Conservation (phyloP, 768 basidiomycete species). For the Trametes cinnabarina region DNA sequence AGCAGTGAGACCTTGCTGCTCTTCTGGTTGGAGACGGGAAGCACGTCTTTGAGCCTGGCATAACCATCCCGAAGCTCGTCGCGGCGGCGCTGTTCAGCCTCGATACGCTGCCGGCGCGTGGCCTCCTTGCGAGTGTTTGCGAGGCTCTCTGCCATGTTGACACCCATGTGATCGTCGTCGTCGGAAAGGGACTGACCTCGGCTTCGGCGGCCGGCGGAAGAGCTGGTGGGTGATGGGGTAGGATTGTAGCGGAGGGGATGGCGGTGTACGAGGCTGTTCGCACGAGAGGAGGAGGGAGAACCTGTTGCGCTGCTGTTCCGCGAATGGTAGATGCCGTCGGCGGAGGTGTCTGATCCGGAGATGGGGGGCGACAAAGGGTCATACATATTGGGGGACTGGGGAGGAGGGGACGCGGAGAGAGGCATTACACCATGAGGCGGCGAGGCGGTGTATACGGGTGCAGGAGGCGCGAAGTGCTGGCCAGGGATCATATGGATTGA, state of each 20-base stretch:
- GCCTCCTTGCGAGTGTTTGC: conserved; percentile 82
- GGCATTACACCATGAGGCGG: conserved; percentile 67
- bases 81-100: conserved; percentile 85
- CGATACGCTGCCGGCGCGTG: conserved; percentile 78
- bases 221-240: conserved; percentile 75
- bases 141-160: conserved; percentile 64
- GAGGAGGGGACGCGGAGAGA: conserved; percentile 58
- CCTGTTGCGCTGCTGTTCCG: conserved; percentile 72
- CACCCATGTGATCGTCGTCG: conserved; percentile 67
- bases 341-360: conserved; percentile 88
- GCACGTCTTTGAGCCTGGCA: conserved; percentile 80
- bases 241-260: conserved; percentile 71
- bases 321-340: conserved; percentile 78
- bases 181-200: conserved; percentile 67
- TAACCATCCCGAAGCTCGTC: conserved; percentile 91
- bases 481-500: conserved; percentile 65
- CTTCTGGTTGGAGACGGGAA: conserved; percentile 87
- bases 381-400: conserved; percentile 77
- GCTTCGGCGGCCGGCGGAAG: conserved; percentile 64
- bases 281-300: conserved; percentile 76
- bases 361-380: conserved; percentile 83
- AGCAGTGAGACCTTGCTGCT: conserved; percentile 87
- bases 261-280: conserved; percentile 73
- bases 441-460: conserved; percentile 53
- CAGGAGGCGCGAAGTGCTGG: conserved; percentile 47